These are phyloP conservation scores for Chlorophyllum brunneum DNA, from an alignment of 768 basidiomycete genomes.

Conservation along the genomic window DNA sequence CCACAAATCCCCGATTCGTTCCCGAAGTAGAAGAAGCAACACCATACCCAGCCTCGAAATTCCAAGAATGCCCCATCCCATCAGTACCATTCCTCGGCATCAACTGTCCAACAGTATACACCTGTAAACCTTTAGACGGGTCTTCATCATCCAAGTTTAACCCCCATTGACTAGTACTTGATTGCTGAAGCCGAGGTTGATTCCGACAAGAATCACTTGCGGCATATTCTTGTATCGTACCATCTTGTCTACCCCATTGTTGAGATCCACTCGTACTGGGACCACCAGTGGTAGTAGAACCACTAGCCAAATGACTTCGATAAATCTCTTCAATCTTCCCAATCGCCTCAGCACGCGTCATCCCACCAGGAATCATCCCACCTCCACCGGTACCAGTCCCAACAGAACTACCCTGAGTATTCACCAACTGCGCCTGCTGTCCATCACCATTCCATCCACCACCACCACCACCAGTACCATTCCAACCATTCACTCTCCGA, in stretches of 20 bases:
- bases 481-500: slow-evolving; percentile 44
- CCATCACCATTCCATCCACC: slow-evolving; percentile 34
- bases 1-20: neutral
- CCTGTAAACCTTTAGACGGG: slow-evolving; percentile 57
- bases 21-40: neutral
- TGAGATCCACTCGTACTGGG: neutral
- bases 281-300: neutral
- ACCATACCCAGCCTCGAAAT: neutral
- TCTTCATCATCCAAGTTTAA: neutral
- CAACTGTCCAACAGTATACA: slow-evolving; percentile 77
- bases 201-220: too few species aligned
- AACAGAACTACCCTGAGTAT: too few species aligned
- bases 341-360: slow-evolving; percentile 41
- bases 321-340: slow-evolving; percentile 52
- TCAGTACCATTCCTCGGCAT: slow-evolving; percentile 45
- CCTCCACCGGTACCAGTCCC: neutral
- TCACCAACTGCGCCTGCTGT: neutral
- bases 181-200: too few species aligned
- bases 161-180: too few species aligned
- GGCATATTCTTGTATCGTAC: too few species aligned
- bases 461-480: slow-evolving; percentile 13
- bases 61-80: too few species aligned
- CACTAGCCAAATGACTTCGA: slow-evolving; percentile 27
- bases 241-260: too few species aligned
- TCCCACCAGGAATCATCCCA: slow-evolving; percentile 10